phyloP scores from a whole-genome alignment of 1,284 basidiomycete genomes.

The Apiotrichum laibachii region DNA sequence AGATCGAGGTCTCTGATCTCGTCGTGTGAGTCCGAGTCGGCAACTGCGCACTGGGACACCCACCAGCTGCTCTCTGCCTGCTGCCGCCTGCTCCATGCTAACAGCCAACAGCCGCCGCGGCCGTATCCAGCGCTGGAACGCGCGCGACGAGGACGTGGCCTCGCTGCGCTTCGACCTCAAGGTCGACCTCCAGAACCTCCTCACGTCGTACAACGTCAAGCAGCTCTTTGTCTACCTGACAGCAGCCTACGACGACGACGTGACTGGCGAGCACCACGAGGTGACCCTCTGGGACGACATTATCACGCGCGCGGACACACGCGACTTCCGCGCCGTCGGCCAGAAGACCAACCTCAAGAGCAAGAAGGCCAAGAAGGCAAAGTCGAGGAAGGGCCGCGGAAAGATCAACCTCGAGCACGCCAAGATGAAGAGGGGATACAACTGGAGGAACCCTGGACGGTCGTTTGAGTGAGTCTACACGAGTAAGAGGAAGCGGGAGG shows the following conservation, averaged over 20 bases:
- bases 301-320: constrained; percentile 37
- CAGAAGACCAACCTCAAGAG: constrained; percentile 8
- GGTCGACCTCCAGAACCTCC: constrained; percentile 48
- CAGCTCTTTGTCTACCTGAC: constrained; percentile 52
- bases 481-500: neutral
- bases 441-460: constrained; percentile 44
- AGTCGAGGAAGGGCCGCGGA: constrained; percentile 3
- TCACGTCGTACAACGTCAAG: constrained; percentile 53
- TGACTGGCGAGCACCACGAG: constrained; percentile 33
- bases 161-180: constrained; percentile 48
- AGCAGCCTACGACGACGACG: constrained; percentile 41
- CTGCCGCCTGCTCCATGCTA: neutral
- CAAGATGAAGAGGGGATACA: constrained; percentile 39
- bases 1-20: constrained; percentile 44
- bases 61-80: neutral
- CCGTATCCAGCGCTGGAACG: constrained; percentile 37
- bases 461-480: constrained; percentile 46
- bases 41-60: too few species aligned
- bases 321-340: constrained; percentile 42
- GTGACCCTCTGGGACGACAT: constrained; percentile 53
- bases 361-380: constrained; percentile 8
- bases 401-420: constrained; percentile 42
- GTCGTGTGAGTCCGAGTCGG: constrained; percentile 39
- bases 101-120: constrained; percentile 34
- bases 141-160: constrained; percentile 46